Evolutionary conservation across 192 early-diverging fungal genomes (phyloP).

Genomic region (Diversispora epigaea): DNA sequence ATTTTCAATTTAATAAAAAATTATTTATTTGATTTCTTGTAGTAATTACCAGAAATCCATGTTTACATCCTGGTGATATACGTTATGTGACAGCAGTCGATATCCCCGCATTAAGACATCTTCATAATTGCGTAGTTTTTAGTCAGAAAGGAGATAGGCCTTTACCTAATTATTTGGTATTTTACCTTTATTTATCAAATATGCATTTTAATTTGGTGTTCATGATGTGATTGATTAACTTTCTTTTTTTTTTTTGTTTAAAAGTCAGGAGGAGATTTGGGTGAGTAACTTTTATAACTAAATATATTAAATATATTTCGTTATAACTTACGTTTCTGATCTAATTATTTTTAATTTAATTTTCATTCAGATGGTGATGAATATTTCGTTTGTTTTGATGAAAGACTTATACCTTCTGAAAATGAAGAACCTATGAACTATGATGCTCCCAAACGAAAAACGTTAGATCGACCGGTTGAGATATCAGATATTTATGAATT

Average conservation of each 20-base stretch:
- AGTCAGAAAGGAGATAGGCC: constrained; percentile 61
- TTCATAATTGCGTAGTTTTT: constrained; percentile 73
- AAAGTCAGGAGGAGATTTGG: constrained; percentile 10
- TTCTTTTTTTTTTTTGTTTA: not conserved
- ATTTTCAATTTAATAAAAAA: not conserved
- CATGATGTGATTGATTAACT: not conserved
- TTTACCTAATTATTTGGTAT: constrained; percentile 69
- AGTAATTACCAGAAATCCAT: constrained; percentile 56
- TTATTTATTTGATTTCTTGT: not conserved
- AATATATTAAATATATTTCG: not conserved
- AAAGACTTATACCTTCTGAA: constrained; percentile 38
- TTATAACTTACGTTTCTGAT: not conserved
- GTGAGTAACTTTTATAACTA: not conserved
- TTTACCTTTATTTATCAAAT: constrained; percentile 35
- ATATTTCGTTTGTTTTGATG: constrained; percentile 53
- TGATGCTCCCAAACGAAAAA: constrained; percentile 30
- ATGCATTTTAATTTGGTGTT: not conserved
- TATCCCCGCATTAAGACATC: constrained; percentile 43
- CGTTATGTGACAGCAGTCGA: constrained; percentile 55
- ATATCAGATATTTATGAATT: constrained; percentile 55
- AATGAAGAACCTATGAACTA: constrained; percentile 54
- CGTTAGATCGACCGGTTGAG: constrained; percentile 39
- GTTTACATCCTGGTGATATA: constrained; percentile 66
- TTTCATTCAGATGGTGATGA: constrained; percentile 15
- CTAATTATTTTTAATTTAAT: not conserved